Conservation (phyloP, 140 eudicot species). For the Stevia rebaudiana region DNA sequence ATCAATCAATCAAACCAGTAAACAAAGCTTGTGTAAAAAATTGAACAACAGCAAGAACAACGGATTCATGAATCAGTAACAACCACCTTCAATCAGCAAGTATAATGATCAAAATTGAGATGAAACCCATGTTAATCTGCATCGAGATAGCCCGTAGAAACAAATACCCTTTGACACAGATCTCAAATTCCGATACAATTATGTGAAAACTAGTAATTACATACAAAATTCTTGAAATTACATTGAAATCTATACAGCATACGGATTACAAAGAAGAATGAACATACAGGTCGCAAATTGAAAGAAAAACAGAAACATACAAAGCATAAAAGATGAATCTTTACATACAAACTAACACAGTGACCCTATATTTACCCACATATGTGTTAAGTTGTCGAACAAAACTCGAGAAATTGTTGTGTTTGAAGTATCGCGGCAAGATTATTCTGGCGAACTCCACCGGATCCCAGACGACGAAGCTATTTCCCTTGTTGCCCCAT, state of each 20-base stretch:
- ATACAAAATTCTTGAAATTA: not conserved
- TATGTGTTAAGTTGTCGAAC: slow-evolving; percentile 95
- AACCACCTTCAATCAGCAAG: not conserved
- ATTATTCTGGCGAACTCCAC: slow-evolving; percentile 57
- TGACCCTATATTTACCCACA: slow-evolving; percentile 54
- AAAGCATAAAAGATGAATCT: not conserved
- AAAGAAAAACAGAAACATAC: not conserved
- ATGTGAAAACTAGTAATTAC: not conserved
- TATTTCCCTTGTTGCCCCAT: slow-evolving; percentile 55
- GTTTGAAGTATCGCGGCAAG: slow-evolving; percentile 85
- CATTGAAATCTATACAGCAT: not conserved
- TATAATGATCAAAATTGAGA: not conserved
- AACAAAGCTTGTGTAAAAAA: not conserved
- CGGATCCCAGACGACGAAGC: slow-evolving; percentile 85
- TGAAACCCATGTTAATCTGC: not conserved
- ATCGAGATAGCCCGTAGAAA: not conserved
- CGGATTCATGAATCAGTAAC: not conserved
- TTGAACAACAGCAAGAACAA: not conserved
- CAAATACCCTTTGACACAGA: not conserved
- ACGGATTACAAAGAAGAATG: not conserved
- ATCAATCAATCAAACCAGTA: slow-evolving; percentile 1
- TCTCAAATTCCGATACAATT: not conserved
- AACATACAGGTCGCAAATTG: not conserved
- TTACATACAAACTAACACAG: not conserved
- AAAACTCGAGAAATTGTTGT: slow-evolving; percentile 91